A percentile compares a stretch with the other conserved stretches of the same genome.
phyloP scores from a whole-genome alignment of 768 basidiomycete genomes.

The Hortiboletus flavorubellus region DNA sequence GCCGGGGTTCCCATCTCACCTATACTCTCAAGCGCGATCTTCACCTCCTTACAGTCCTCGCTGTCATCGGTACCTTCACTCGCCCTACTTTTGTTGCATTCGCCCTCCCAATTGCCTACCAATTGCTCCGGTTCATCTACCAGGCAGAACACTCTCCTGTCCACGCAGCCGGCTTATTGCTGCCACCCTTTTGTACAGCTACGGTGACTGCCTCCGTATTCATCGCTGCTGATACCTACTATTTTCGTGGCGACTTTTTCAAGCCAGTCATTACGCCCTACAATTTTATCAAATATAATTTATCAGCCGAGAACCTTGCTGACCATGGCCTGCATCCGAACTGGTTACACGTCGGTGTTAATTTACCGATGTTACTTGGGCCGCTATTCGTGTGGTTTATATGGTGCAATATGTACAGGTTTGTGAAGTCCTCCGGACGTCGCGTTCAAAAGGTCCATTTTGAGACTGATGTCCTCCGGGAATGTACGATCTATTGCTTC shows the following conservation, averaged over 20 bases:
- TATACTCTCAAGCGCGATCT: conserved; percentile 15
- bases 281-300: conserved; percentile 38
- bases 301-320: conserved; percentile 35
- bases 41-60: conserved; percentile 26
- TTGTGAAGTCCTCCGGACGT: not conserved
- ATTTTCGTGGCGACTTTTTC: conserved; percentile 28
- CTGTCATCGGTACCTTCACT: conserved; percentile 32
- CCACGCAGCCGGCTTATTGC: conserved; percentile 6
- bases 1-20: not conserved
- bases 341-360: conserved; percentile 39
- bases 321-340: conserved; percentile 39
- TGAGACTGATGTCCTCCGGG: conserved; percentile 12
- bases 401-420: conserved; percentile 10
- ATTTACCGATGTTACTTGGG: conserved; percentile 39
- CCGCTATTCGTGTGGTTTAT: conserved; percentile 30
- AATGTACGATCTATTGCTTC: conserved; percentile 9
- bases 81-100: conserved; percentile 37
- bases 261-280: conserved; percentile 32
- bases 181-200: conserved; percentile 24
- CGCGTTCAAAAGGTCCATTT: conserved; percentile 7
- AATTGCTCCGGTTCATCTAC: conserved; percentile 19
- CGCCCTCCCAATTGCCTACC: conserved; percentile 29
- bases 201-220: conserved; percentile 11
- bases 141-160: conserved; percentile 9
- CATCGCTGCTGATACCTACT: conserved; percentile 31